A percentile compares a stretch with the other conserved stretches of the same genome.
phyloP scores from a whole-genome alignment of 2,329 filamentous ascomycete genomes.

The Trichoderma sp. region DNA sequence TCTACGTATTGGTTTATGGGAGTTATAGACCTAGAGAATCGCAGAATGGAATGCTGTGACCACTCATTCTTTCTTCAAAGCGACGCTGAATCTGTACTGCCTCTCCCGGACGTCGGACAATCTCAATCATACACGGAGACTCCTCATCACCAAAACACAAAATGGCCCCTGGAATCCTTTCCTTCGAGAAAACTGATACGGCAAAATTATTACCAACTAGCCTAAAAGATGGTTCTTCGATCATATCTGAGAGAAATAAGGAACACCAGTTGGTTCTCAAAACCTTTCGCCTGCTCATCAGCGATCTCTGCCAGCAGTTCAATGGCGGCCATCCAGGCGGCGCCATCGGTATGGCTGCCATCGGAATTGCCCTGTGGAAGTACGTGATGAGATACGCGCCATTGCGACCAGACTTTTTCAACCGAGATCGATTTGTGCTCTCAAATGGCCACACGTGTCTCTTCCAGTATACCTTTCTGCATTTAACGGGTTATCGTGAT shows the following conservation, averaged over 20 bases:
- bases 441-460: conserved; percentile 58
- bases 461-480: conserved; percentile 52
- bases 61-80: neutral
- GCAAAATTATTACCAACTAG: neutral
- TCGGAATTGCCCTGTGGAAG: conserved; percentile 58
- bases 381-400: conserved; percentile 61
- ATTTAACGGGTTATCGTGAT: conserved; percentile 50
- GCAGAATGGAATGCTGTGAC: neutral
- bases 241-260: neutral
- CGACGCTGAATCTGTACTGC: neutral
- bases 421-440: conserved; percentile 60
- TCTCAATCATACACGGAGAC: no score
- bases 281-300: conserved; percentile 7
- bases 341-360: conserved; percentile 60
- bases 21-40: neutral
- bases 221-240: neutral
- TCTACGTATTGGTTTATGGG: neutral
- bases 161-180: neutral
- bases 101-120: neutral
- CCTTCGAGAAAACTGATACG: neutral
- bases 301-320: conserved; percentile 14
- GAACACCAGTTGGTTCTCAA: neutral
- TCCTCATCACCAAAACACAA: neutral
- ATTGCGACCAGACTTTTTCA: conserved; percentile 53
- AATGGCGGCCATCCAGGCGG: conserved; percentile 32